phyloP scores from a whole-genome alignment of 2,329 filamentous ascomycete genomes.

The Fusarium sp. region DNA sequence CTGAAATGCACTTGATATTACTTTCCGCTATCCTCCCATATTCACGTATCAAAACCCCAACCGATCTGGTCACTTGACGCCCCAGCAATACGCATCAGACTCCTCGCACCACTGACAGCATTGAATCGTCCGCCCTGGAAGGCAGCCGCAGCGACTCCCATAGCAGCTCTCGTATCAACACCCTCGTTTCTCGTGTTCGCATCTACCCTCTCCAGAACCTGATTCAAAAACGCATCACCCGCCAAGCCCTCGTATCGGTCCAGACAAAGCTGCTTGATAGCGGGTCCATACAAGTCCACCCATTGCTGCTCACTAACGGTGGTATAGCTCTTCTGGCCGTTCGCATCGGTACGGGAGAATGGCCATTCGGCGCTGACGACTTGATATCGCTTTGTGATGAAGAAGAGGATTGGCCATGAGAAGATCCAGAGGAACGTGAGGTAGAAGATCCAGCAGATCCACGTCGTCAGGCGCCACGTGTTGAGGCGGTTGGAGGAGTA shows the following conservation, averaged over 20 bases:
- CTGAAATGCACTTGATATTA: fast-evolving
- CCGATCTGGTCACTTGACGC: conserved; percentile 25
- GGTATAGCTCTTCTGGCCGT: conserved; percentile 19
- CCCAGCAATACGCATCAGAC: conserved; percentile 22
- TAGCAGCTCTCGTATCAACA: conserved; percentile 9
- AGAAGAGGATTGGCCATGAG: conserved; percentile 32
- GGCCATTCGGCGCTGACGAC: conserved; percentile 30
- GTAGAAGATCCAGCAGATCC: conserved; percentile 37
- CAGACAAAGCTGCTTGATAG: conserved; percentile 26
- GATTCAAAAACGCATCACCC: conserved; percentile 21
- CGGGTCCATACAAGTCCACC: conserved; percentile 18
- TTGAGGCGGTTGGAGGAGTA: conserved; percentile 30
- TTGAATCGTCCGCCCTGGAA: conserved; percentile 27
- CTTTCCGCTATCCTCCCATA: neutral
- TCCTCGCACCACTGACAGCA: conserved; percentile 3
- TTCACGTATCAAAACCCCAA: conserved; percentile 35
- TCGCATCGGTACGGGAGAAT: conserved; percentile 5
- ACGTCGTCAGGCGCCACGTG: conserved; percentile 24
- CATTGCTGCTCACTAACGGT: conserved; percentile 33
- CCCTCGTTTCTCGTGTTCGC: neutral
- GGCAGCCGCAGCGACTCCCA: conserved; percentile 24
- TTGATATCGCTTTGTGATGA: conserved; percentile 28
- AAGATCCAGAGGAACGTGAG: conserved; percentile 36
- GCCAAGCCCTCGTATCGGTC: conserved; percentile 33
- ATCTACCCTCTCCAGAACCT: conserved; percentile 25